A percentile compares a stretch with the other conserved stretches of the same genome.
Evolutionary conservation across 805 yeast genomes (phyloP).

Genomic region (Priceomyces medius): DNA sequence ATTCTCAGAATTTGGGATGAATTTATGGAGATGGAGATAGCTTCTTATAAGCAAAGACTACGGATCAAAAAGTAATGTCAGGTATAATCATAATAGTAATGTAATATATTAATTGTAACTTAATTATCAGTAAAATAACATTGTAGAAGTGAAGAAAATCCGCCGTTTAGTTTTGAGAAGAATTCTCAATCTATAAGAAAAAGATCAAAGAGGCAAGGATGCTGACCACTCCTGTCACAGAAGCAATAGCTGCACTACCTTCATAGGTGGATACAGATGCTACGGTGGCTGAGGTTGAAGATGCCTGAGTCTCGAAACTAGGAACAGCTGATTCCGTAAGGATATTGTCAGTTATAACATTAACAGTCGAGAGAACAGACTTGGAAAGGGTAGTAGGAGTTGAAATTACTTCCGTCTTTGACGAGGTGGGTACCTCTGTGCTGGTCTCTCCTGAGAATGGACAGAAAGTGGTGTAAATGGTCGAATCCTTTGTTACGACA

Average conservation of each 20-base stretch:
- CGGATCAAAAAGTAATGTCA: too few relatives aligned
- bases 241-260: slow-evolving; percentile 27
- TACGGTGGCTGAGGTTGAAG: slow-evolving; percentile 15
- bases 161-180: not conserved
- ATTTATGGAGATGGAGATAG: too few relatives aligned
- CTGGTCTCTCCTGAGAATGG: slow-evolving; percentile 18
- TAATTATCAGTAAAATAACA: not conserved
- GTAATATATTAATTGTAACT: not conserved
- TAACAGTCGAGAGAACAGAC: slow-evolving; percentile 23
- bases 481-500: slow-evolving; percentile 29
- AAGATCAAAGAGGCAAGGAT: slow-evolving; percentile 16
- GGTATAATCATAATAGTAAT: too few relatives aligned
- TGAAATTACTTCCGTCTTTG: not conserved
- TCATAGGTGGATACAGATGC: slow-evolving; percentile 22
- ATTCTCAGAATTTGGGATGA: too few relatives aligned
- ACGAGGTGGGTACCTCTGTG: slow-evolving; percentile 8
- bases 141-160: slow-evolving; percentile 2
- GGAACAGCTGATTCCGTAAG: slow-evolving; percentile 30
- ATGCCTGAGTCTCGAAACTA: slow-evolving; percentile 12
- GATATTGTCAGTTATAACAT: slow-evolving; percentile 44
- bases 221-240: slow-evolving; percentile 23
- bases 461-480: slow-evolving; percentile 41
- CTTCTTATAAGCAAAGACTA: too few relatives aligned
- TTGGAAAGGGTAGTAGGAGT: slow-evolving; percentile 11
- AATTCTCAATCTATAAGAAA: slow-evolving; percentile 7